Base-by-base conservation (phyloP, 2,329 filamentous ascomycete genomes). In the Paraphaeosphaeria minitans region DNA sequence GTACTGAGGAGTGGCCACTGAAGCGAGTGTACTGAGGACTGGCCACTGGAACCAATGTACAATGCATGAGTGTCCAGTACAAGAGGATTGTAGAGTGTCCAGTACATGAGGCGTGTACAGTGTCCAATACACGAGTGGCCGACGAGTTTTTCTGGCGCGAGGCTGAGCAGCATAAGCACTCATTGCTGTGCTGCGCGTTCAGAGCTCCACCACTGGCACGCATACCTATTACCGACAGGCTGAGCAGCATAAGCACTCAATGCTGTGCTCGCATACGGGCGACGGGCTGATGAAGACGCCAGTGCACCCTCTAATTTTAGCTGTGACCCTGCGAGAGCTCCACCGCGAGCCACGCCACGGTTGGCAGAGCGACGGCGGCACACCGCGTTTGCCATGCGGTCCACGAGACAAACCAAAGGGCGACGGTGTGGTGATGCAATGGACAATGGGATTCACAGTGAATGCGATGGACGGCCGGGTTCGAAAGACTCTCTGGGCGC, bases 251-350 rank as follows among this genome's bases (percentile, higher is more conserved):
- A 31, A 56, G 51, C 51, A 45, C 45, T 55, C 57, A 51, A 49
- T 56, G 57, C 54, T 55, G 7, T 45, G 37, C 35, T 8, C 13
- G 6, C 35, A 42, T 21, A n/a, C 24, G 53, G 31, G 31, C 53
- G 43, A 39, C 42, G 24, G 45, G 60, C 60, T 60, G 60, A 63
- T 41, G 56, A 60, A 63, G 60, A 33, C 27, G 46, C 46, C 37
- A 33, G 46, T 53, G 39, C 39, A 39, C 22, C 51, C 33, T 54
- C 50, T 58, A 56, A 58, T 45, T 55, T 55, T 56, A 56, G 56
- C 31, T 35, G 19, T n/a, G 29, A n/a, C 43, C 53, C 45, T 37
- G 45, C 49, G 7, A n/a, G 4, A 12, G 31, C 42, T 10, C 21
- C n/a, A 14, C 29, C 31, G 45, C 45, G 29, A 41, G 50, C 59